phyloP scores from a whole-genome alignment of 495 filamentous ascomycete genomes.

The Neurospora sp. region DNA sequence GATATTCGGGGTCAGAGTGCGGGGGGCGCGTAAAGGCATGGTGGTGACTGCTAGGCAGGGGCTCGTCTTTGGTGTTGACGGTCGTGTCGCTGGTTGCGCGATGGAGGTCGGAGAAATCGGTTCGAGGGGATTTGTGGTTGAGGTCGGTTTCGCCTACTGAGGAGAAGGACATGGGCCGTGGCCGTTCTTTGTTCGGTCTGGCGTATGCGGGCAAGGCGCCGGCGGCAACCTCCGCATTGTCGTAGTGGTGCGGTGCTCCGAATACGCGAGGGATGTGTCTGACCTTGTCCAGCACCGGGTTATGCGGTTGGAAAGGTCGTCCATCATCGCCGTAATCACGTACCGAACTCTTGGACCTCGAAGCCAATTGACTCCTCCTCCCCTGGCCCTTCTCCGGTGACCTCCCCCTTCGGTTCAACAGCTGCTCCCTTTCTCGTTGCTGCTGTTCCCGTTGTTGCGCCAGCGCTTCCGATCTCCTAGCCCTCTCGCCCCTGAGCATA shows the following conservation, averaged over 20 bases:
- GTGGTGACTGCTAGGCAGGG: background rate
- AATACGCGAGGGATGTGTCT: background rate
- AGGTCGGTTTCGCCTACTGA: constrained; percentile 12
- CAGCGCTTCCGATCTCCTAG: background rate
- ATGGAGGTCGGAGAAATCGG: constrained; percentile 4
- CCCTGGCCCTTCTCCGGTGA: background rate
- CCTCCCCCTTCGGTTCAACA: background rate
- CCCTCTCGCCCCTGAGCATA: background rate
- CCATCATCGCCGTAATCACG: background rate
- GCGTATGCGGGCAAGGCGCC: constrained; percentile 1
- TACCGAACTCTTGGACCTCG: background rate
- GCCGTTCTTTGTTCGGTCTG: constrained; percentile 10
- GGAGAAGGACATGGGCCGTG: constrained; percentile 6
- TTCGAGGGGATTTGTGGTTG: constrained; percentile 2
- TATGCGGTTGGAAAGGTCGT: constrained; percentile 4
- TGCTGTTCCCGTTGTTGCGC: background rate
- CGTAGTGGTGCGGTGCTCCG: background rate
- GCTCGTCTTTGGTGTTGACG: constrained; percentile 9
- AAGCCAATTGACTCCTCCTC: background rate
- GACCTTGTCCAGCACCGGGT: constrained; percentile 3
- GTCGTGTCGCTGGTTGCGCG: constrained; percentile 12
- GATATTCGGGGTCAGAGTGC: constrained; percentile 2
- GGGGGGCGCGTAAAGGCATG: background rate
- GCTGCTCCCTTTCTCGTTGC: background rate
- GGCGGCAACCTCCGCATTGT: constrained; percentile 1